Evolutionary conservation across 257 asterid genomes (phyloP).

Genomic region (Linderniella brevidens): DNA sequence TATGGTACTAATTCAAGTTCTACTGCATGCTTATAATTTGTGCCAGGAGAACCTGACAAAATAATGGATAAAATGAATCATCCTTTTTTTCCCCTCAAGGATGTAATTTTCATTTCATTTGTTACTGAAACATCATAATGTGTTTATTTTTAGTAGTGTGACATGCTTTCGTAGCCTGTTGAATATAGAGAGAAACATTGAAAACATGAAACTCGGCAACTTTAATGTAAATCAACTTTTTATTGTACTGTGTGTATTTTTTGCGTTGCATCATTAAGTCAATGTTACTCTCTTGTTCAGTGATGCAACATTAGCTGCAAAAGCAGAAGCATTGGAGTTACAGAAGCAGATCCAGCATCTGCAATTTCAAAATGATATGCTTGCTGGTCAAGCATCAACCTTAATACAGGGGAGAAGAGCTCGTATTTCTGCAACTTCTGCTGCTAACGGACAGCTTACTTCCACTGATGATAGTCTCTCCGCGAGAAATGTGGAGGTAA

Average conservation of each 20-base stretch:
- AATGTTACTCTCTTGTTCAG: slow-evolving; percentile 28
- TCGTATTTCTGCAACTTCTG: slow-evolving; percentile 81
- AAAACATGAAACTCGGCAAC: not conserved
- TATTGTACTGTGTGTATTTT: slow-evolving; percentile 9
- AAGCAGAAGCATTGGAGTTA: slow-evolving; percentile 78
- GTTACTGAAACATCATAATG: too few species aligned
- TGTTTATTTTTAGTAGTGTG: too few species aligned
- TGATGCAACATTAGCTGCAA: slow-evolving; percentile 76
- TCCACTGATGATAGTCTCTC: slow-evolving; percentile 75
- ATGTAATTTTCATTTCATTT: too few species aligned
- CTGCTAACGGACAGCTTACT: slow-evolving; percentile 67
- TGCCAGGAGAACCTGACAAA: too few species aligned
- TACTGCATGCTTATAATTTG: too few species aligned
- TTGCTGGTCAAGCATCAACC: slow-evolving; percentile 77
- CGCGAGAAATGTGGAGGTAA: slow-evolving; percentile 89
- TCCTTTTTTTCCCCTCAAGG: too few species aligned
- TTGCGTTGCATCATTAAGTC: slow-evolving; percentile 13
- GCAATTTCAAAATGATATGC: slow-evolving; percentile 75
- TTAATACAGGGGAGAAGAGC: slow-evolving; percentile 94
- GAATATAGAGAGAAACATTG: too few species aligned
- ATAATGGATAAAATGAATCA: too few species aligned
- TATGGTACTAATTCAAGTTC: too few species aligned
- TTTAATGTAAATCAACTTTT: not conserved
- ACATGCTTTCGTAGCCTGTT: too few species aligned
- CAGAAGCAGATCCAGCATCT: slow-evolving; percentile 82